These are phyloP conservation scores for Pythium aristosporum DNA, from an alignment of 352 stramenopile species.

Conservation along the genomic window DNA sequence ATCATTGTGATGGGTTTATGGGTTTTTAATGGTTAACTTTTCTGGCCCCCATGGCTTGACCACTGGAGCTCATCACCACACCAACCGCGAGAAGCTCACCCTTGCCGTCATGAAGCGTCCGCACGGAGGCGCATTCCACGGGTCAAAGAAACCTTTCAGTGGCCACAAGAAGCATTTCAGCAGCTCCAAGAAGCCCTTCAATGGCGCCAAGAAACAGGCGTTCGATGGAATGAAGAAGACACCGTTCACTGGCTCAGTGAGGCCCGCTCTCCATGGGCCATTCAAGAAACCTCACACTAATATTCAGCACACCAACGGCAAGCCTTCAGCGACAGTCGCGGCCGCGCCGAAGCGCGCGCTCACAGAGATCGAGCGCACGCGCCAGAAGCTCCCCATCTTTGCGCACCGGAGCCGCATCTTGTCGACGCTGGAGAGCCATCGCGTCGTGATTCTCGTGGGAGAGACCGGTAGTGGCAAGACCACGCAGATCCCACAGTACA, in stretches of 20 bases:
- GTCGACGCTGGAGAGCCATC: constrained; percentile 52
- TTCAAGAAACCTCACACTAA: constrained; percentile 8
- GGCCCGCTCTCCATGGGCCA: neutral
- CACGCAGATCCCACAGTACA: constrained; percentile 89
- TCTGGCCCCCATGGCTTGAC: neutral
- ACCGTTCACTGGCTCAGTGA: constrained; percentile 1
- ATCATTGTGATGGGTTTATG: neutral
- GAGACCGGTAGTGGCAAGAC: constrained; percentile 91
- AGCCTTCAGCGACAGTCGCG: neutral
- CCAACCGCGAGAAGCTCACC: neutral
- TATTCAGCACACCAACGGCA: neutral
- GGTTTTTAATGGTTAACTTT: constrained; percentile 2
- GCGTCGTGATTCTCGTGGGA: constrained; percentile 86
- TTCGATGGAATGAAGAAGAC: constrained; percentile 2
- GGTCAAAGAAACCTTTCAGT: constrained; percentile 11
- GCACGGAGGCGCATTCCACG: constrained; percentile 7
- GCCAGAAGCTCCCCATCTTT: constrained; percentile 74
- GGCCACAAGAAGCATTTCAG: constrained; percentile 16
- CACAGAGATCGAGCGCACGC: constrained; percentile 54
- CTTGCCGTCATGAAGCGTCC: constrained; percentile 19
- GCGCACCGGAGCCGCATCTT: constrained; percentile 70
- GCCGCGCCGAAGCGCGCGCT: constrained; percentile 14
- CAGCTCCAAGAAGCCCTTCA: constrained; percentile 14
- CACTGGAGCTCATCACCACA: neutral
- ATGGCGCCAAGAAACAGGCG: neutral